phyloP scores from a whole-genome alignment of 1,139 yeast species.

The Zygoascus sp. region DNA sequence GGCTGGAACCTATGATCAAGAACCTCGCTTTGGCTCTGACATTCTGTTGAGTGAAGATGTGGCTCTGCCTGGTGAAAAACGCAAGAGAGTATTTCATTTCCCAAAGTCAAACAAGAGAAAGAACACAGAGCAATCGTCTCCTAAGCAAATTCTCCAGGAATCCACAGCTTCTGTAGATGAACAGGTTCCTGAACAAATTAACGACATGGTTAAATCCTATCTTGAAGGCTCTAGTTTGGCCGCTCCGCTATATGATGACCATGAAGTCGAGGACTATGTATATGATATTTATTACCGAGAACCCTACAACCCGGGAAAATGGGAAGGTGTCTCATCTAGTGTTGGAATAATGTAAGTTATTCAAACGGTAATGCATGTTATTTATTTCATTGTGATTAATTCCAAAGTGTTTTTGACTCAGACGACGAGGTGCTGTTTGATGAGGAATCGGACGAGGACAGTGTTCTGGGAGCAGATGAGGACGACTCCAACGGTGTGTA shows the following conservation, averaged over 20 bases:
- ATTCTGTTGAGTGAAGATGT: slow-evolving; percentile 24
- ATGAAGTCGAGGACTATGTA: slow-evolving; percentile 65
- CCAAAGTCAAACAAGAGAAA: slow-evolving; percentile 15
- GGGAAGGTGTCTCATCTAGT: slow-evolving; percentile 13
- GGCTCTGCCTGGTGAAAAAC: slow-evolving; percentile 22
- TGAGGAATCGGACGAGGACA: slow-evolving; percentile 42
- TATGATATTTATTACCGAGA: slow-evolving; percentile 81
- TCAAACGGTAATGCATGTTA: not conserved
- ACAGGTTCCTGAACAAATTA: slow-evolving; percentile 22
- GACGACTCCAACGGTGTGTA: slow-evolving; percentile 74
- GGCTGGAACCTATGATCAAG: slow-evolving; percentile 55
- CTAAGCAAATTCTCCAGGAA: not conserved
- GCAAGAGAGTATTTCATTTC: slow-evolving; percentile 21
- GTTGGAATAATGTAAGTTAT: slow-evolving; percentile 39
- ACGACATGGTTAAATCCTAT: slow-evolving; percentile 15
- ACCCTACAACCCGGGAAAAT: slow-evolving; percentile 27
- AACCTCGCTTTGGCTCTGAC: slow-evolving; percentile 24
- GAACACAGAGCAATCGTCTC: not conserved
- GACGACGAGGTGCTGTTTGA: slow-evolving; percentile 49
- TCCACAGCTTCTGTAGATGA: not conserved
- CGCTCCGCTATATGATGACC: slow-evolving; percentile 21
- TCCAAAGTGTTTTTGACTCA: slow-evolving; percentile 44
- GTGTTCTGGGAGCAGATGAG: slow-evolving; percentile 48
- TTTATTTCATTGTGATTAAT: slow-evolving; percentile 10
- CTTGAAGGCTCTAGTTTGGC: slow-evolving; percentile 12